Percentiles rank a stretch among this genome's conserved stretches.
Evolutionary conservation across 108 stramenopile genomes (phyloP).

Genomic region (Asterionellopsis glacialis): DNA sequence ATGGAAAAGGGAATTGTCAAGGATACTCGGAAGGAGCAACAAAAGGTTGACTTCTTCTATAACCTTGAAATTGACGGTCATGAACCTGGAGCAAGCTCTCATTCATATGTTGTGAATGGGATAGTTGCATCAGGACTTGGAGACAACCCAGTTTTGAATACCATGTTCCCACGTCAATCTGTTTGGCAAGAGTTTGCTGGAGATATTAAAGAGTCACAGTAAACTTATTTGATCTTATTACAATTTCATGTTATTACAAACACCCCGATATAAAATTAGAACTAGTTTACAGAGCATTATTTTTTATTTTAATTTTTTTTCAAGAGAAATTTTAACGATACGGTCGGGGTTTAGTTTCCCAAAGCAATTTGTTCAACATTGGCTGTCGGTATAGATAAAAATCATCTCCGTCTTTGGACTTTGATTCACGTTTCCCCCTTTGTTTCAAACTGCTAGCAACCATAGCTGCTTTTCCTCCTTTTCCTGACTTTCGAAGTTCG

Average conservation of each 20-base stretch:
- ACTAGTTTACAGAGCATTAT: no score
- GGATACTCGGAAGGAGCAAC: constrained; percentile 4
- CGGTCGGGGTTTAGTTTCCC: constrained; percentile 24
- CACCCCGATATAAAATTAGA: no score
- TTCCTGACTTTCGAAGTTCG: not conserved
- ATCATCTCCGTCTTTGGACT: constrained; percentile 8
- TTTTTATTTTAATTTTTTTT: no score
- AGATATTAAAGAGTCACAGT: no score
- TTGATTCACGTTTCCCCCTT: constrained; percentile 1
- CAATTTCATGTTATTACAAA: no score
- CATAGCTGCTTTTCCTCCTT: not conserved
- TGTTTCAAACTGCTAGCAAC: not conserved
- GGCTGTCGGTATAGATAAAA: constrained; percentile 37
- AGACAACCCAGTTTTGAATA: constrained; percentile 17
- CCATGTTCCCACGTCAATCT: constrained; percentile 15
- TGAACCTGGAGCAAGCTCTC: not conserved
- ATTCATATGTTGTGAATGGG: constrained; percentile 30
- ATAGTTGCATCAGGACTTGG: constrained; percentile 27
- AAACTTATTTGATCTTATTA: no score
- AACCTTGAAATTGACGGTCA: constrained; percentile 32
- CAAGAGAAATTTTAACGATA: constrained; percentile 6
- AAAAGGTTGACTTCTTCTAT: constrained; percentile 22
- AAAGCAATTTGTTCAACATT: constrained; percentile 23
- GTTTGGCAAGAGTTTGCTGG: not conserved
- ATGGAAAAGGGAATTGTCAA: not conserved